Conservation (phyloP, 495 filamentous ascomycete genomes). For the Penicillium salamii region DNA sequence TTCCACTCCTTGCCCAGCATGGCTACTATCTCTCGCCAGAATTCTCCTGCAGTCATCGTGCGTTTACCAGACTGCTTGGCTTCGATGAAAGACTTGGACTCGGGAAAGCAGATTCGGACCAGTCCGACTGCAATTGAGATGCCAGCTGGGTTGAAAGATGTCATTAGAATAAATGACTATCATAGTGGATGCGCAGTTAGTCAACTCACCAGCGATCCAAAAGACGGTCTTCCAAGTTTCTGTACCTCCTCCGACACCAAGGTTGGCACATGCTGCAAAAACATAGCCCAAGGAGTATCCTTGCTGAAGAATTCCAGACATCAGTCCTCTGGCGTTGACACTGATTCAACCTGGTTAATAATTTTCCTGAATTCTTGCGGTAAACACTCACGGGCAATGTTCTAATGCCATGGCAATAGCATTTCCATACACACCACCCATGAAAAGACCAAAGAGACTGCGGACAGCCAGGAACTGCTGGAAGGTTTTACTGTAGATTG, state of each 20-base stretch:
- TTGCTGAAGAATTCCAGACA: slow-evolving; percentile 76
- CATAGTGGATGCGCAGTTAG: not conserved
- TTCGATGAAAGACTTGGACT: slow-evolving; percentile 68
- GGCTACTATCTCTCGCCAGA: slow-evolving; percentile 58
- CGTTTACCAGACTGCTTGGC: slow-evolving; percentile 52
- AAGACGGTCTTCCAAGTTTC: slow-evolving; percentile 65
- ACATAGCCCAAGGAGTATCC: slow-evolving; percentile 77
- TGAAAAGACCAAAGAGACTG: slow-evolving; percentile 73
- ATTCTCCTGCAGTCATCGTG: slow-evolving; percentile 46
- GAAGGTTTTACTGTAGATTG: slow-evolving; percentile 67
- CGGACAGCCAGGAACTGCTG: slow-evolving; percentile 67
- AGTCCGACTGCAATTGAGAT: slow-evolving; percentile 63
- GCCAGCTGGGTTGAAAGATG: slow-evolving; percentile 35
- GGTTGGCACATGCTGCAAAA: slow-evolving; percentile 66
- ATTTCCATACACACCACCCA: slow-evolving; percentile 81
- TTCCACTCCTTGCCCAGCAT: slow-evolving; percentile 70
- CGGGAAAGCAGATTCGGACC: slow-evolving; percentile 63
- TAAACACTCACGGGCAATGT: slow-evolving; percentile 56
- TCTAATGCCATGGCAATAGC: slow-evolving; percentile 80
- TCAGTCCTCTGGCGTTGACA: slow-evolving; percentile 63
- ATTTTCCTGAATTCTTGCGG: too few relatives aligned
- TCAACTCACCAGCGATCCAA: slow-evolving; percentile 46
- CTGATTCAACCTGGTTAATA: slow-evolving; percentile 19
- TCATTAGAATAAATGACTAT: not conserved
- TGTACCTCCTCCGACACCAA: slow-evolving; percentile 56